Base-by-base conservation (phyloP, 148 eudicot species). In the Vaccinium myrtillus region DNA sequence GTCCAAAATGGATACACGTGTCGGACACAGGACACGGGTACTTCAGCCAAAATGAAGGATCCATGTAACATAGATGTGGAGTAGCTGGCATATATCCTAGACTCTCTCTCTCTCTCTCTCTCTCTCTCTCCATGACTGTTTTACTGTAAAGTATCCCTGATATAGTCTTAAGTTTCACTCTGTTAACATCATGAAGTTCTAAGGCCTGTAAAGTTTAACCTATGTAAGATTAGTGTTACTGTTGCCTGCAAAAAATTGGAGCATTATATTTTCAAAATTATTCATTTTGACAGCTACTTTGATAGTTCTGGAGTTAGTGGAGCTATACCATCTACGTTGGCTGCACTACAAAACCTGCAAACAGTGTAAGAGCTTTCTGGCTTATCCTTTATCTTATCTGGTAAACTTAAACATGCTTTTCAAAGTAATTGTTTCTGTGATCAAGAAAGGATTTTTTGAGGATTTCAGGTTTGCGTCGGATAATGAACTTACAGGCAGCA, bases 271-370 rank as follows among this genome's bases (percentile, higher is more conserved):
- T 27, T 27, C 4, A 67, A 67, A 25, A 7, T 84, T 83, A 59
- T 77, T 81, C 55, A 61, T 59, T 77, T 85, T 89, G 84, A 67
- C 87, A 95, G 98, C 83, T 93, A 90, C 86, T 65, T 91, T 46
- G 92, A 83, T 87, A 93, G 98, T 82, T 84, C 95, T 86, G 98
- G 98, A 79, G 85, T 95, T 53, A 91, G 95, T 86, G 98, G 98
- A 65, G 81, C 86, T 53, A 91, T 95, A 27, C 73, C 73, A 27
- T 27, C 73, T 67, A 25, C 39, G 1, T 25, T 11, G 11, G 73
- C 73, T 25, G 85, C 86, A 78, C 90, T 95, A 82, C 79, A 77
- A 81, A 92, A 78, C 87, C 82, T 95, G 67, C 75, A 87, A 30
- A 86, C 56, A 51, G 32, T 95, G 98, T 95, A 90, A 91, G 94